phyloP scores from a whole-genome alignment of 2,329 filamentous ascomycete genomes.

The Hymenoscyphus infarciens region DNA sequence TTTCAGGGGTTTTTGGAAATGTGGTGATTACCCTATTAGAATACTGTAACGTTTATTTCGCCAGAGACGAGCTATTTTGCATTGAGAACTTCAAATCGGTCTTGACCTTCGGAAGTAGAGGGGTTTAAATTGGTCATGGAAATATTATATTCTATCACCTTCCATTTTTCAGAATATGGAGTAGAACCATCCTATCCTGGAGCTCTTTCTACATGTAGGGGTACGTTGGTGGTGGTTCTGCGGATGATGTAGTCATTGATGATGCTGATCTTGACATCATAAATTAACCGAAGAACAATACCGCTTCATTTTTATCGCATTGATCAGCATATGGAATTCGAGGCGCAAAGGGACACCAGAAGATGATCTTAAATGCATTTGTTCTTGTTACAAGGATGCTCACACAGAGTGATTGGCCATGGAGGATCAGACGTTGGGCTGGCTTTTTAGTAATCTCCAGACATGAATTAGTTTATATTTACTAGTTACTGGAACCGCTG shows the following conservation, averaged over 20 bases:
- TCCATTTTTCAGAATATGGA: neutral
- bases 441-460: neutral
- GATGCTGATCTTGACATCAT: neutral
- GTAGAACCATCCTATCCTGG: neutral
- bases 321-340: neutral
- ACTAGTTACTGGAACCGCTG: neutral
- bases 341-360: no score
- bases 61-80: neutral
- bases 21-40: no score
- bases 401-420: neutral
- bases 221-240: neutral
- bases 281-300: neutral
- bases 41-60: no score
- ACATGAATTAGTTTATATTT: neutral
- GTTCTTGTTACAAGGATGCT: neutral
- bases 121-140: no score
- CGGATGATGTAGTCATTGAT: neutral
- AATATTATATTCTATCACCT: neutral
- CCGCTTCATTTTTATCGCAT: conserved; percentile 1
- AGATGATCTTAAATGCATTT: no score
- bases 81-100: neutral
- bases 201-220: neutral
- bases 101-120: no score
- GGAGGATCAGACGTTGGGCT: neutral
- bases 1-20: no score